Conservation (phyloP, 192 early-diverging fungal species). For the Backusella sp. region DNA sequence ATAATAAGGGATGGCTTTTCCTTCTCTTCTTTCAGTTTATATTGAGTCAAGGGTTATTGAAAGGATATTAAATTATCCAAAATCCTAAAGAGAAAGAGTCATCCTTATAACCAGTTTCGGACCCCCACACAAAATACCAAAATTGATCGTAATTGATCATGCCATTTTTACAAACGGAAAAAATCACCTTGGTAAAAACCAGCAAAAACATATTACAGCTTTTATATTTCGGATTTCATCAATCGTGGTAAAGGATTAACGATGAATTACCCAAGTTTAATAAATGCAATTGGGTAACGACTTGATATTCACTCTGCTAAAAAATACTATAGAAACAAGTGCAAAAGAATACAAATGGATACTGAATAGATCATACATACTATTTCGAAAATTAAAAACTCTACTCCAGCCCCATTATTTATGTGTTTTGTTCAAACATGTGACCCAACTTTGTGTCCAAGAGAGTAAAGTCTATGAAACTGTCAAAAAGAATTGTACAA, state of each 20-base stretch:
- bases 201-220: too few relatives aligned
- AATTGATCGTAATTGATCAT: neutral
- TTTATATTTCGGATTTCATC: too few relatives aligned
- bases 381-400: too few relatives aligned
- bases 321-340: too few relatives aligned
- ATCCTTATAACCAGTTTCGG: neutral
- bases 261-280: too few relatives aligned
- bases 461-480: neutral
- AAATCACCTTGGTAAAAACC: neutral
- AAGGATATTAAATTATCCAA: neutral
- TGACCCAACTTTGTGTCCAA: neutral
- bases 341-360: too few relatives aligned
- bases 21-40: neutral
- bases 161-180: neutral
- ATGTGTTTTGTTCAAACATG: too few relatives aligned
- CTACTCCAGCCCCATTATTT: too few relatives aligned
- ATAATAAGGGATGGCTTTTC: neutral
- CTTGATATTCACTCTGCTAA: too few relatives aligned
- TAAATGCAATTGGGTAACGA: too few relatives aligned
- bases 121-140: neutral
- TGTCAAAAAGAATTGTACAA: neutral
- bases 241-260: too few relatives aligned
- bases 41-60: neutral
- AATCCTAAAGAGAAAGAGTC: neutral
- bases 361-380: too few relatives aligned